A percentile compares a stretch with the other conserved stretches of the same genome.
Evolutionary conservation across 139 green algal genomes (phyloP).

Genomic region (Picochlorum sp.): DNA sequence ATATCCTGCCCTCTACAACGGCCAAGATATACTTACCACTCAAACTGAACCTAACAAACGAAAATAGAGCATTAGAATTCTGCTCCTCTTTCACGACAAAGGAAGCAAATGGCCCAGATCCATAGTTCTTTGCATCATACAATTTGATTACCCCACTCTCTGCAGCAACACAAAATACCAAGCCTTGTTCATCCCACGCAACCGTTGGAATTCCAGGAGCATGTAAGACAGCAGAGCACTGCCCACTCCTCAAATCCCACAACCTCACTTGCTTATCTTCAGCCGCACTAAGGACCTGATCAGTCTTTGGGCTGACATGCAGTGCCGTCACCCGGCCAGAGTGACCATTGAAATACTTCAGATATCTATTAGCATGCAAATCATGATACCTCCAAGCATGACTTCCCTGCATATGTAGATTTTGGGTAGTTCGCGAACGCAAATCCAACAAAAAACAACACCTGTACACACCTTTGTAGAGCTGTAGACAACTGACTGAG

Average conservation of each 20-base stretch:
- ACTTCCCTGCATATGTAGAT: conserved; percentile 6
- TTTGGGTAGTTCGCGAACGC: too few relatives aligned
- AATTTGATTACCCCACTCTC: conserved; percentile 72
- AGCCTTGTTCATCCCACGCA: conserved; percentile 70
- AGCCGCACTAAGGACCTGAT: conserved; percentile 69
- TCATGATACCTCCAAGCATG: conserved; percentile 76
- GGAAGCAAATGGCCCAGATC: conserved; percentile 73
- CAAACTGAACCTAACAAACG: conserved; percentile 61
- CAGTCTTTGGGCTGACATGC: conserved; percentile 66
- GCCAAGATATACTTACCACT: conserved; percentile 72
- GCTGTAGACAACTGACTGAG: conserved; percentile 58
- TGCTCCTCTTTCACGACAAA: conserved; percentile 57
- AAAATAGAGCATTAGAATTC: conserved; percentile 41
- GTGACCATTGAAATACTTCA: conserved; percentile 84
- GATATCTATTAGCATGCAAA: conserved; percentile 71
- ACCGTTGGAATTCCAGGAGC: conserved; percentile 46
- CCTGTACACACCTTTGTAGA: conserved; percentile 58
- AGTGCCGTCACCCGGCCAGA: conserved; percentile 60
- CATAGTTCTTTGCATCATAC: conserved; percentile 73
- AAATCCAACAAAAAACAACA: background rate
- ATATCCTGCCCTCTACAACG: conserved; percentile 54
- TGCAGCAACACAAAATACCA: conserved; percentile 79
- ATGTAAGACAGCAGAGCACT: conserved; percentile 58
- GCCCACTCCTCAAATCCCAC: conserved; percentile 77
- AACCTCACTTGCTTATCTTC: conserved; percentile 61